Conservation (phyloP, 2,329 filamentous ascomycete genomes). For the Alternaria ethzedia region DNA sequence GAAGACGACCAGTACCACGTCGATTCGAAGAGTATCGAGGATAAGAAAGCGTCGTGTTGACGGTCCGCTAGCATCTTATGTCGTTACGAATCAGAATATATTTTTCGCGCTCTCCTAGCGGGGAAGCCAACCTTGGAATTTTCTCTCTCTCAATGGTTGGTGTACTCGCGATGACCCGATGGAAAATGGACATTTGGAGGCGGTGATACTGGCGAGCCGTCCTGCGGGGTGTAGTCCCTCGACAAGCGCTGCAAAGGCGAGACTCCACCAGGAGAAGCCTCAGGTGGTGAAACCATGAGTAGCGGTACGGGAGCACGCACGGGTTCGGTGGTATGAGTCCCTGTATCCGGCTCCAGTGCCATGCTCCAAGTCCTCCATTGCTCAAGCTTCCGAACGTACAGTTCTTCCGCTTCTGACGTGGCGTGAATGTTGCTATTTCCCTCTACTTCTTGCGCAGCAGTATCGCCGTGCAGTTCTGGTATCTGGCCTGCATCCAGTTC, state of each 20-base stretch:
- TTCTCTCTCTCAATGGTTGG: neutral
- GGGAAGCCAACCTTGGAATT: neutral
- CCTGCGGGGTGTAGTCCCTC: neutral
- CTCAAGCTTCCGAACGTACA: slow-evolving; percentile 8
- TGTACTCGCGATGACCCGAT: neutral
- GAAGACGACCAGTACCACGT: slow-evolving; percentile 1
- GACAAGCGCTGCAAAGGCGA: slow-evolving; percentile 17
- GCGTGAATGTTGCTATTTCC: slow-evolving; percentile 1
- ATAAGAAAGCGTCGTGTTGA: slow-evolving; percentile 10
- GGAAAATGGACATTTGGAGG: slow-evolving; percentile 15
- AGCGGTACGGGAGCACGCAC: neutral
- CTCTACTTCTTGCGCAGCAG: slow-evolving; percentile 24
- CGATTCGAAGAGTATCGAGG: slow-evolving; percentile 2
- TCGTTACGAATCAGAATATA: neutral
- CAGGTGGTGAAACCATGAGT: slow-evolving; percentile 9
- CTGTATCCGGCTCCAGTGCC: slow-evolving; percentile 1
- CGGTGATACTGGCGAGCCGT: slow-evolving; percentile 8
- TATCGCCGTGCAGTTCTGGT: slow-evolving; percentile 27
- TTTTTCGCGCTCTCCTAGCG: neutral
- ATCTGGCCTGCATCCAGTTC: slow-evolving; percentile 29
- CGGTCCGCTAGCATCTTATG: neutral
- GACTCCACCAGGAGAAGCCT: slow-evolving; percentile 3
- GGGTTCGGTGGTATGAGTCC: neutral
- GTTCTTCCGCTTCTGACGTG: slow-evolving; percentile 13
- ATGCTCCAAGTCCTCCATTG: slow-evolving; percentile 18